Evolutionary conservation across 2,329 filamentous ascomycete genomes (phyloP), one percentile per base, ranked within the genome.

Genomic region (Trichoderma brevicompactum): DNA sequence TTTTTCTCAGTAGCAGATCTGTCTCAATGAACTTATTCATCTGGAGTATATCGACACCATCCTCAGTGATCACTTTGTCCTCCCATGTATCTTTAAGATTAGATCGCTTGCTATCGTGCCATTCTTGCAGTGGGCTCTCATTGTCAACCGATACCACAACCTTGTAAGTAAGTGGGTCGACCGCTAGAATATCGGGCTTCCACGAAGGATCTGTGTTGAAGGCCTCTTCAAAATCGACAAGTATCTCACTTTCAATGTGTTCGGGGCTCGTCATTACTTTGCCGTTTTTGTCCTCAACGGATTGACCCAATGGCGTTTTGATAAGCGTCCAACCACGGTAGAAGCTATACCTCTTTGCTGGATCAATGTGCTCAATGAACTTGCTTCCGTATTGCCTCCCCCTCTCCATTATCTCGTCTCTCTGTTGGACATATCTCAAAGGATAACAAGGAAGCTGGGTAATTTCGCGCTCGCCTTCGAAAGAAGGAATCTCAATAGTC

Each of bases 171-270:
- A 43, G 9, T 5, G 59, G 28, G 17, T 62, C 48, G 13, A 38
- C 12, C 7, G 40, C 43, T 5, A 64, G 15, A 40, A 62, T 49
- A 19, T 67, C 66, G 6, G 59, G 60, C 43, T 55, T 64, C 54
- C 65, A 65, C 4, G 44, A 60, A 6, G 64, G 64, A 23, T 64
- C 55, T 40, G 17, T 60, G 15, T 65, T 66, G 10, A 55, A 64
- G 6, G 66, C 66, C 32, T 66, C 60, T 13, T 54, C 64, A n/a
- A 68, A 68, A 32, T 68, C 64, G 19, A 64, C 66, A 4, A 66
- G 19, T 17, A 66, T 55, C 23, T 68, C 65, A 9, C 66, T 60
- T 28, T 68, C 66, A 12, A 68, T 65, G 6, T 64, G 55, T 2
- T 68, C 48, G 5, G 66, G 65, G 7, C 55, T 65, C 34, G 46